These are phyloP conservation scores for Oryza rufipogon DNA, from an alignment of 176 grass and related monocot genomes.

Conservation along the genomic window DNA sequence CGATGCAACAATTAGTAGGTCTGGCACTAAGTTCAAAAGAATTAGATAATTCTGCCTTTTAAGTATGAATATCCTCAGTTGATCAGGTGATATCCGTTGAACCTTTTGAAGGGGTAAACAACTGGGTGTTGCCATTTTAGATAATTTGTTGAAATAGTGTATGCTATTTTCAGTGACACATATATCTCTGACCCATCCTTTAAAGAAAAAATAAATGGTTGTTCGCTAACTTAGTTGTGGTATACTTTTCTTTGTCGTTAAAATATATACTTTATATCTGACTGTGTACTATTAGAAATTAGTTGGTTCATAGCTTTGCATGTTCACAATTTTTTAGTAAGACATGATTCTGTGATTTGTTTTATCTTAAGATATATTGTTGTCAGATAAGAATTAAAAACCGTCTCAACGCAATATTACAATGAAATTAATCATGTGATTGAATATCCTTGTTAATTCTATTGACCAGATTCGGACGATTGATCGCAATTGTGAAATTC, in stretches of 20 bases:
- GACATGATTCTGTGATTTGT: background rate
- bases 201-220: background rate
- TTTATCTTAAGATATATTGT: background rate
- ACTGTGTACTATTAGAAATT: background rate
- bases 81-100: background rate
- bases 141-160: background rate
- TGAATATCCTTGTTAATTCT: slow-evolving; percentile 22
- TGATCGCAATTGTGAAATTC: slow-evolving; percentile 98
- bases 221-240: background rate
- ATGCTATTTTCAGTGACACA: background rate
- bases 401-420: background rate
- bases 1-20: background rate
- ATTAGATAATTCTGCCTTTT: background rate
- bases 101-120: background rate
- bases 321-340: background rate
- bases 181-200: background rate
- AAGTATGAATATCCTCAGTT: slow-evolving; percentile 6
- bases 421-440: slow-evolving; percentile 10
- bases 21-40: background rate
- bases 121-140: background rate
- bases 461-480: slow-evolving; percentile 77
- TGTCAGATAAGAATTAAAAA: slow-evolving; percentile 1
- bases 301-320: background rate
- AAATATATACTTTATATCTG: background rate
- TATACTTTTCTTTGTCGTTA: background rate